Base-by-base conservation (phyloP, 768 basidiomycete species). In the Trametes meyenii region DNA sequence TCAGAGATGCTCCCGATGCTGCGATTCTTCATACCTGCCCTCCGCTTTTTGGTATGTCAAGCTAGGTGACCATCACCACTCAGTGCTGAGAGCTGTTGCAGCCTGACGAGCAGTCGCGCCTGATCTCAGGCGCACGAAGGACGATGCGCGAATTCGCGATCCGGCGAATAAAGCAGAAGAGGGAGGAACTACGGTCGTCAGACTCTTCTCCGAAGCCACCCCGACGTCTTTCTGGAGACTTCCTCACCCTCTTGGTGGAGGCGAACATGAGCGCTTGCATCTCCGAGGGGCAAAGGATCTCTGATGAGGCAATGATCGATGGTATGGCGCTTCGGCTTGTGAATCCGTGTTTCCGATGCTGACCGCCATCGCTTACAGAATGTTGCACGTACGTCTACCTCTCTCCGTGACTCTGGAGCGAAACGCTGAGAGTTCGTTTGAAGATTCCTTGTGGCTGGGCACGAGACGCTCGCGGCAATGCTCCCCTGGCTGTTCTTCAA, bases 251-350 rank as follows among this genome's bases (percentile, higher is more conserved):
- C 10, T 51, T 74, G 3, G 62, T 75, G n/a, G 59, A 67, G 23
- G 73, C 74, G 0, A 76, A 76, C 56, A 66, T 74, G 67, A 35
- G 35, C 17, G 35, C 46, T 5, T 21, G 23, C 16, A 67, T 74
- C 1, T 66, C 71, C 0, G 69, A 67, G 1, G 64, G 62, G 6
- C 70, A 72, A 61, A 59, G 63, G 35, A 50, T 77, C 56, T 70
- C 72, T 4, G 75, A 77, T 48, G 67, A 70, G 45, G 75, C 75
- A 23, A 73, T 77, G 38, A 59, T 73, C 10, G 73, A 69, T 12
- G 75, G 73, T 70, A 24, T 53, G 59, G 58, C 16, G 3, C 33
- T 19, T 14, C 29, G 50, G 58, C n/a, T 42, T 42, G 40, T 42
- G 40, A 3, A 14, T 12, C 14, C n/a, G 40, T 4, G 19, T 21